Evolutionary conservation across 306 rosid genomes (phyloP), one percentile per base, ranked within the genome.

Genomic region (barrel medic (Medicago truncatula)): DNA sequence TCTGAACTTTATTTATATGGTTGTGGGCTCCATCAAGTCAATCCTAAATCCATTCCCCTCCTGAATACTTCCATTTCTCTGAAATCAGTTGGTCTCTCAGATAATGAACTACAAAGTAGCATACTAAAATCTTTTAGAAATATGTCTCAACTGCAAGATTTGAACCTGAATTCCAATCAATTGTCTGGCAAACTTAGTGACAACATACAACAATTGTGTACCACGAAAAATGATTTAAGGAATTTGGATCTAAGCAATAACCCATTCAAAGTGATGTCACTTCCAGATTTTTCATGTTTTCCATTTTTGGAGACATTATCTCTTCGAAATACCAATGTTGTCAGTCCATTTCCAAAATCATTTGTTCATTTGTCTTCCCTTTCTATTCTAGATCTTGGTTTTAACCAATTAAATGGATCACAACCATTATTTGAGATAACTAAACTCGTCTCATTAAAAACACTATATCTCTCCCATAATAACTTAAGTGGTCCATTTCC

Each of bases 131-230:
- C 71, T 17, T 67, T 83, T 7, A 10, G 6, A 2, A 68, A 4
- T 28, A 14, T 76, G 4, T 75, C 79, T 40, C 69, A 52, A 14
- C 14, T 86, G 20, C 49, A 78, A 64, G 8, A 1, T 8, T 60
- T 83, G 16, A 0, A 0, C 0, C 11, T 81, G 1, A 0, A 0
- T 3, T 1, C 3, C 50, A 86, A 81, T 56, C 78, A 54, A 15
- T 21, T 73, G 56, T 49, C 78, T 18, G 76, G 54, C 14, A 34
- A 44, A 49, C 78, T 82, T 16, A n/a, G n/a, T n/a, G n/a, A n/a
- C n/a, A n/a, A n/a, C n/a, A n/a, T n/a, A n/a, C n/a, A n/a, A n/a
- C n/a, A 57, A 25, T 76, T 80, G 52, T 38, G 66, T 18, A 77
- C 56, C 64, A 50, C 74, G 16, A 47, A 75, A 23, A 50, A 62